Percentiles rank a stretch among this genome's conserved stretches.
Conservation (phyloP, 75 land plant species). For the Cunninghamia lanceolata region DNA sequence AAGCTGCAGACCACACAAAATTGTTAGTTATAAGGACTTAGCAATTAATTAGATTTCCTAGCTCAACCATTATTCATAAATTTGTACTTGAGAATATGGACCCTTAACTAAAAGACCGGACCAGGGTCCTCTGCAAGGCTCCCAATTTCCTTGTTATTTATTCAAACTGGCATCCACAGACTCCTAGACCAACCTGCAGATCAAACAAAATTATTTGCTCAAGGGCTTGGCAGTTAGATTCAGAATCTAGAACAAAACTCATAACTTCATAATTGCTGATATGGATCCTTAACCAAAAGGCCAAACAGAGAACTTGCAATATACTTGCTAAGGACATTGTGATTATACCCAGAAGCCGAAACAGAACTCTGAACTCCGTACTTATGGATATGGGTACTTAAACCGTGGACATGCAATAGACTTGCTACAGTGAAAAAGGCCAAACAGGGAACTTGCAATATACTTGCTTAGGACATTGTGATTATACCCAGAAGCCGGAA, state of each 20-base stretch:
- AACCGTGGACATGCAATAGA: too few species aligned
- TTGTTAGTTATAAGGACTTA: neutral
- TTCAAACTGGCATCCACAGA: neutral
- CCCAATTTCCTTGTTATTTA: neutral
- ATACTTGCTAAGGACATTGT: neutral
- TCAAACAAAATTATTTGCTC: neutral
- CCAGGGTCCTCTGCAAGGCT: neutral
- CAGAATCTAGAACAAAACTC: neutral
- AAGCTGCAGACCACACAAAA: neutral
- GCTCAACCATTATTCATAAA: neutral
- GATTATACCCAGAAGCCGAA: neutral
- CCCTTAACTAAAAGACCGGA: neutral
- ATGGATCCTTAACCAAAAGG: neutral
- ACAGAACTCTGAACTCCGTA: too few species aligned
- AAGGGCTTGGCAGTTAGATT: neutral
- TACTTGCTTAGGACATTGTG: too few species aligned
- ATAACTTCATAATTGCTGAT: neutral
- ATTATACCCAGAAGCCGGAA: too few species aligned
- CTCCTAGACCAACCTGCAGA: neutral
- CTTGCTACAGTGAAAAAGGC: too few species aligned
- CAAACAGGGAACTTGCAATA: too few species aligned
- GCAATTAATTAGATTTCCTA: neutral
- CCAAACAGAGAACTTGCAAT: neutral
- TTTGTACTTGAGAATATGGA: neutral
- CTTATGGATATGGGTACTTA: too few species aligned